Evolutionary conservation across 2,329 filamentous ascomycete species (phyloP).

Genomic region (Dendrostoma leiphaemia): DNA sequence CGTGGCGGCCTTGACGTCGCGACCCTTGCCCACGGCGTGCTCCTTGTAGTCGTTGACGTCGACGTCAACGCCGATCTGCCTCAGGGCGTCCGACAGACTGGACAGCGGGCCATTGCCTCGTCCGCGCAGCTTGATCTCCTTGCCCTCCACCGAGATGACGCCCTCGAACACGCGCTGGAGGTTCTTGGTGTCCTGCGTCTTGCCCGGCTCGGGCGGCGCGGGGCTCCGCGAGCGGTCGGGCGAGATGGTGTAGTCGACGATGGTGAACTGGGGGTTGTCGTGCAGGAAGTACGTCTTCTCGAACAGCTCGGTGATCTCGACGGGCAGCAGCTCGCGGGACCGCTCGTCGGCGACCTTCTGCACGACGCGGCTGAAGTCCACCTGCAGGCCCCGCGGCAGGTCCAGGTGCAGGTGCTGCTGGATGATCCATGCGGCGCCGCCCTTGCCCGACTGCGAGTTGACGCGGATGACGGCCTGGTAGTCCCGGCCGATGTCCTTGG

Average conservation of each 20-base stretch:
- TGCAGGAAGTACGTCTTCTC: constrained; percentile 83
- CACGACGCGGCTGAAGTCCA: constrained; percentile 86
- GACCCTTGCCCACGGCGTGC: constrained; percentile 80
- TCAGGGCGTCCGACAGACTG: constrained; percentile 78
- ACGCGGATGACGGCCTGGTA: constrained; percentile 98
- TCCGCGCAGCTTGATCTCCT: constrained; percentile 75
- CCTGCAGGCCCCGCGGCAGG: constrained; percentile 85
- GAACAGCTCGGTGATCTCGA: constrained; percentile 86
- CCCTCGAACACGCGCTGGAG: constrained; percentile 81
- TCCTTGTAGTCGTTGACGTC: constrained; percentile 97
- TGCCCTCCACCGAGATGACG: constrained; percentile 76
- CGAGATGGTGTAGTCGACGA: constrained; percentile 89
- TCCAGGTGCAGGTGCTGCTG: constrained; percentile 86
- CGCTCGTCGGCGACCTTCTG: constrained; percentile 77
- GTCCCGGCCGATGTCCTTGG: constrained; percentile 89
- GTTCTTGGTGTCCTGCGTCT: constrained; percentile 74
- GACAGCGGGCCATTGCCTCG: constrained; percentile 90
- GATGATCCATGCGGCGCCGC: constrained; percentile 92
- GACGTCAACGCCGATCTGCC: constrained; percentile 75
- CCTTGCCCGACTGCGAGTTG: constrained; percentile 95
- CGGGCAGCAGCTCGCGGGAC: constrained; percentile 78
- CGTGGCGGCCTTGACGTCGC: constrained; percentile 86
- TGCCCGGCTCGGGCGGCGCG: constrained; percentile 63
- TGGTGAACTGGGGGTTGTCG: constrained; percentile 77
- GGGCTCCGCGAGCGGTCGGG: constrained; percentile 79